Evolutionary conservation across 352 stramenopile genomes (phyloP), one percentile per base, ranked within the genome.

Genomic region (Phytophthora megakarya): DNA sequence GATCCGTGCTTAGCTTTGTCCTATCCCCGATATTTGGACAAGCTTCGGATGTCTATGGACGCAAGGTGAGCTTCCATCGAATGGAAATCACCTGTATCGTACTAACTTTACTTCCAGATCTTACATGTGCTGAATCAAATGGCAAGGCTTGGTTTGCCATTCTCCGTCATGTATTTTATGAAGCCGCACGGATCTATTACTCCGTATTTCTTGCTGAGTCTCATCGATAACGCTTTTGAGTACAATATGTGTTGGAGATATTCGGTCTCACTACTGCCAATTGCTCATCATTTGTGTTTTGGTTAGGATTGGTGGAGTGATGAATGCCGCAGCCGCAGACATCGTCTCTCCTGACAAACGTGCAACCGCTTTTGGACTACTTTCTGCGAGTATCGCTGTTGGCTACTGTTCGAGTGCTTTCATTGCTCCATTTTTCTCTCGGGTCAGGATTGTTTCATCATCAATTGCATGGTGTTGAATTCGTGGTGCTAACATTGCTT

Each of bases 141-240:
- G 2, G 58, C 77, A 37, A 75, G 79, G 6, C 30, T 90, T 43
- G 73, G 72, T 1, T 70, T 77, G 19, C 81, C 81, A 10, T 89
- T 90, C 49, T 73, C 79, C 19, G 69, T 89, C 43, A 81, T 90
- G 56, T 84, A 81, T 39, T 90, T 90, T 47, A 74, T 74, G 35
- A 50, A 88, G 35, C 70, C 65, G 13, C 58, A 54, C 18, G 79
- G 80, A 5, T 68, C 75, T 18, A 92, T 90, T 52, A 73, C 48
- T 37, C 76, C 77, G 9, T 90, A 86, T 46, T 89, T 86, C 12
- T 26, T 78, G 5, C 58, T 90, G 2, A 74, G 64, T 9, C 76
- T 90, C 37, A 63, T 88, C 15, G 72, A 79, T 43, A 76, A 65
- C 21, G 74, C 77, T 16, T 84, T 90, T 46, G 75, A 76, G 82